Evolutionary conservation across 2,329 filamentous ascomycete species (phyloP).

Genomic region (Colletotrichum incanum): DNA sequence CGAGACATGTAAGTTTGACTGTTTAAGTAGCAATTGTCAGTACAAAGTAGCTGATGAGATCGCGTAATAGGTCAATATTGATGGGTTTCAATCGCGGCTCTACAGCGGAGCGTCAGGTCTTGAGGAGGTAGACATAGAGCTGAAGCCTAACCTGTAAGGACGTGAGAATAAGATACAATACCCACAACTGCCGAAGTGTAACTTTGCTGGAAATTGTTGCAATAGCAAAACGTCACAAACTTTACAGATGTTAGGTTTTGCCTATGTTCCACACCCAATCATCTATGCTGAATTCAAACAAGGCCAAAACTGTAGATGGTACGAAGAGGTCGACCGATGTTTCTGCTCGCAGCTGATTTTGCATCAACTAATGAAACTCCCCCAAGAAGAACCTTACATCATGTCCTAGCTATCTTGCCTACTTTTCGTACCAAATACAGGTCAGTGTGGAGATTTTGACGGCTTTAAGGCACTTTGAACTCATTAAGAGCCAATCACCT

Average conservation of each 20-base stretch:
- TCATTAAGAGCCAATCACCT: not conserved
- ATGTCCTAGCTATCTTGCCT: not conserved
- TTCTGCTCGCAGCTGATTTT: not conserved
- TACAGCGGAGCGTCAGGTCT: constrained; percentile 46
- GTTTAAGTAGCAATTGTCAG: not conserved
- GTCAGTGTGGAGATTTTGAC: not conserved
- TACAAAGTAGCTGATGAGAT: not conserved
- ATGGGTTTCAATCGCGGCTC: constrained; percentile 38
- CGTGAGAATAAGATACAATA: not conserved
- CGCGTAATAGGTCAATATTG: constrained; percentile 39
- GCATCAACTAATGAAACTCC: not conserved
- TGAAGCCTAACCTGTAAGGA: constrained; percentile 13
- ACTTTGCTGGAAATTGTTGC: not conserved
- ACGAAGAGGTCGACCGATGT: not conserved
- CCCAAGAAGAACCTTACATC: not conserved
- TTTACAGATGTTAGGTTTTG: not conserved
- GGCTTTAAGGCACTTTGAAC: not conserved
- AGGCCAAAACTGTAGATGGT: not conserved
- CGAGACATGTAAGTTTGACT: constrained; percentile 46
- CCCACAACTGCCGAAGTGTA: too few species aligned
- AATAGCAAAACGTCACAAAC: not conserved
- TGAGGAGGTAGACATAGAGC: constrained; percentile 43
- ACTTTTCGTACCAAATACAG: not conserved
- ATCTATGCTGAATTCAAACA: not conserved
- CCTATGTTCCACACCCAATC: not conserved